Percentiles rank a stretch among this genome's conserved stretches.
These are phyloP conservation scores for Cucurbita ficifolia DNA, from an alignment of 306 rosid species.

Conservation along the genomic window DNA sequence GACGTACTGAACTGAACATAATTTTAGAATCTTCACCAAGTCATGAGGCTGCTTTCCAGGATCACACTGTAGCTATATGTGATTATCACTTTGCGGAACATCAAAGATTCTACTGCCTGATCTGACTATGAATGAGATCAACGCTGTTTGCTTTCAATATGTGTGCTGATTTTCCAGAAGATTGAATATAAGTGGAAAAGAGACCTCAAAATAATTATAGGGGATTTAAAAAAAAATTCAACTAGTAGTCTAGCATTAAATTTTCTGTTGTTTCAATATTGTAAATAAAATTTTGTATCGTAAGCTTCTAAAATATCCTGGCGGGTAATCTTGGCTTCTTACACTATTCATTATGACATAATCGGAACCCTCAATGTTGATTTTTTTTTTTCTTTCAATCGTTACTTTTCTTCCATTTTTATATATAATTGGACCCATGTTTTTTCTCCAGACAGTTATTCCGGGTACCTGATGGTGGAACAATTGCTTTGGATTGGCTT, in stretches of 20 bases:
- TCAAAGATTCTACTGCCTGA: neutral
- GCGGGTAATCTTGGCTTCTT: neutral
- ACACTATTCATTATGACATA: neutral
- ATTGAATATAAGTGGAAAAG: neutral
- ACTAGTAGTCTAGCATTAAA: neutral
- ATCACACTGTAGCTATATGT: neutral
- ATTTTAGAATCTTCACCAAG: neutral
- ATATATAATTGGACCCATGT: neutral
- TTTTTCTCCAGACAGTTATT: constrained; percentile 40
- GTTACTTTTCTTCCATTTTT: neutral
- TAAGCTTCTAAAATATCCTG: neutral
- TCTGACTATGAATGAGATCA: neutral
- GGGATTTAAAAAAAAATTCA: neutral
- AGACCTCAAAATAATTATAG: neutral
- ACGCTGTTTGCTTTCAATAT: neutral
- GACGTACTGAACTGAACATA: neutral
- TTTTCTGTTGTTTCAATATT: neutral
- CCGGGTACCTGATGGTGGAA: constrained; percentile 48
- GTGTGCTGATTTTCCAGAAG: neutral
- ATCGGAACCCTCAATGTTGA: neutral
- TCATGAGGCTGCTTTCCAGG: neutral
- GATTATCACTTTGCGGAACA: neutral
- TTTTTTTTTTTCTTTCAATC: neutral
- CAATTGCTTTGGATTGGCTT: constrained; percentile 66
- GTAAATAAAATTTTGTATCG: neutral